Evolutionary conservation across 768 basidiomycete genomes (phyloP), one percentile per base, ranked within the genome.

Genomic region (Guyanaporus albipodus): DNA sequence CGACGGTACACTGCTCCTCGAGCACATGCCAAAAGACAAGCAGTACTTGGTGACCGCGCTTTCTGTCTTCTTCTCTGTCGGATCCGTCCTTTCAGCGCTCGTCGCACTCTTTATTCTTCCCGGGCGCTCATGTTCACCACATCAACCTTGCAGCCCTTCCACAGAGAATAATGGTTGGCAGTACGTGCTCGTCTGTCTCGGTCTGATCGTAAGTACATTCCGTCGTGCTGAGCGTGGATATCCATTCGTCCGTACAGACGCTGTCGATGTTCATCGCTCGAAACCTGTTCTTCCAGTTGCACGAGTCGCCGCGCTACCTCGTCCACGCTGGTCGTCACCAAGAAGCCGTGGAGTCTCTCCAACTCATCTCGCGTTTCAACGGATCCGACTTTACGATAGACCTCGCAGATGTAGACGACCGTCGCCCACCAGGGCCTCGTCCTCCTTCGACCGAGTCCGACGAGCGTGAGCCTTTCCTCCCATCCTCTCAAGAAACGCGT

Each of bases 61-160:
- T 19, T 92, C 91, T 4, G 79, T 93, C n/a, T 98, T 97, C 73
- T 97, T 97, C 73, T 93, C 91, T 6, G 68, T 96, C 31, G 95
- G 95, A 37, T 84, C 94, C 0, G 90, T 98, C 34, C 64, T 96
- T 5, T 73, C 91, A 2, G 91, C 93, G 0, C 61, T 91, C 9
- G 80, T 94, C 28, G 91, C 83, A 29, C 77, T 94, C 27, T 43
- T 85, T 38, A 75, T 93, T 42, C 78, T 99, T 28, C 96, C 96
- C 1, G 69, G 74, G 14, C 75, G 79, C 54, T 88, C 88, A 0
- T 91, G 88, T 56, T 70, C 72, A n/a, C 60, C 64, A 19, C 58
- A 4, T 60, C 66, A 38, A 40, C 66, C 74, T 0, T 96, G 93
- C 66, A 78, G 87, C 56, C 77, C 86, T 10, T 73, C 73, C 4